Evolutionary conservation across 768 basidiomycete genomes (phyloP), one percentile per base, ranked within the genome.

Genomic region (Phlebiopsis flavidoalba): DNA sequence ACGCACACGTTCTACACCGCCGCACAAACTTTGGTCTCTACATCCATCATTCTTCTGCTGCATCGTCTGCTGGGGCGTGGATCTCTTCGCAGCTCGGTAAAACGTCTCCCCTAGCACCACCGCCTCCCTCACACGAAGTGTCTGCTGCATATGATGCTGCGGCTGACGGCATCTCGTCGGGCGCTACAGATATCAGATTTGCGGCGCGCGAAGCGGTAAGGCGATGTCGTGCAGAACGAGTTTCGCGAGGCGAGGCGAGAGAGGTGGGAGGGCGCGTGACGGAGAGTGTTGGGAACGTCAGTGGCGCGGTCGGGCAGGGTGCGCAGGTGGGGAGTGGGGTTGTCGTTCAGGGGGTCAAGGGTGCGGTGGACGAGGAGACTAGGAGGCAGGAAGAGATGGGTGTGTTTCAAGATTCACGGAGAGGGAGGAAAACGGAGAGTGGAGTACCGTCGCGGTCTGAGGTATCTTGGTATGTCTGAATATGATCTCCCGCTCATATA

Each of bases 41-140:
- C 47, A 43, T 54, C 57, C 10, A 63, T 70, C 17, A n/a, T n/a
- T 60, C 61, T 37, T 60, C 65, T 33, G 68, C 59, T 0, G 68
- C 68, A 2, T 58, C 65, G n/a, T 49, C 58, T 7, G 68, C 68
- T 0, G 65, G 68, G 49, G 65, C 66, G 12, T 69, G 66, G 66
- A 43, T 69, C 48, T 60, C 68, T 19, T 57, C 60, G 45, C 60
- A 62, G 14, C 31, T 64, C 57, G 66, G 64, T 0, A 62, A n/a
- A n/a, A 65, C 24, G 63, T 62, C 0, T 61, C 61, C 3, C 54
- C 61, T 22, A 40, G 50, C 3, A 63, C 60, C 7, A 61, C 60
- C 15, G 64, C 64, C 10, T 46, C 62, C 40, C 60, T 66, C 24
- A 36, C n/a, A 57, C 40, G 57, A 60, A 8, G 36, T 54, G 7